Evolutionary conservation across 305 asterid species (phyloP), one percentile per base, ranked within the genome.

Genomic region (Petunia hybrid): DNA sequence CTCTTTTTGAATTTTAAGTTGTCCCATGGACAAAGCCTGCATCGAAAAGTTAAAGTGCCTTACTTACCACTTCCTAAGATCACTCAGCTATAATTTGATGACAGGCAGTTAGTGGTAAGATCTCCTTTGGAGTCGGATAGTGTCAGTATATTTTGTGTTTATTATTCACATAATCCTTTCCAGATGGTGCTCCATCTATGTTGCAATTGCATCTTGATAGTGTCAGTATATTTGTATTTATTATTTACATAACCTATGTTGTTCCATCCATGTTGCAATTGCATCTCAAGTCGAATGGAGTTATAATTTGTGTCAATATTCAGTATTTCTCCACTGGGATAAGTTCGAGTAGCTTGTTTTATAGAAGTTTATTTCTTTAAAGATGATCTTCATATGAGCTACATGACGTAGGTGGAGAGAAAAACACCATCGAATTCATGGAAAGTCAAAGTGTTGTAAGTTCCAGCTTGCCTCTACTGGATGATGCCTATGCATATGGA

Each of bases 401-500:
- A 82, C 81, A 71, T 82, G 78, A 67, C 68, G 84, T 90, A 94
- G 98, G 99, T 78, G 98, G 98, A 82, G 99, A 95, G 89, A 90
- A 89, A 81, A 91, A 84, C 82, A 91, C 98, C 63, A 88, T 94
- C 56, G 96, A 91, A 69, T 95, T 95, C 83, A 94, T 95, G 97
- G 97, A 95, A 90, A 91, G 87, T 77, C 91, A 92, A 67, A 88
- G 82, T 80, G 79, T 86, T 82, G 86, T 86, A 84, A 85, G 91
- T 79, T 88, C 99, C 51, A 86, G 93, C 71, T 85, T 89, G 82
- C 97, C 98, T 62, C 95, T 95, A 61, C 81, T 95, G 76, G 99
- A 95, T 85, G 98, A 94, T 65, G 93, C 97, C 79, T 95, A 95
- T 88, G 93, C 98, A 16, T 86, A 85, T 86, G 99, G 99, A 78